These are phyloP conservation scores for Suillus fuscotomentosus DNA, from an alignment of 768 basidiomycete genomes.

Conservation along the genomic window DNA sequence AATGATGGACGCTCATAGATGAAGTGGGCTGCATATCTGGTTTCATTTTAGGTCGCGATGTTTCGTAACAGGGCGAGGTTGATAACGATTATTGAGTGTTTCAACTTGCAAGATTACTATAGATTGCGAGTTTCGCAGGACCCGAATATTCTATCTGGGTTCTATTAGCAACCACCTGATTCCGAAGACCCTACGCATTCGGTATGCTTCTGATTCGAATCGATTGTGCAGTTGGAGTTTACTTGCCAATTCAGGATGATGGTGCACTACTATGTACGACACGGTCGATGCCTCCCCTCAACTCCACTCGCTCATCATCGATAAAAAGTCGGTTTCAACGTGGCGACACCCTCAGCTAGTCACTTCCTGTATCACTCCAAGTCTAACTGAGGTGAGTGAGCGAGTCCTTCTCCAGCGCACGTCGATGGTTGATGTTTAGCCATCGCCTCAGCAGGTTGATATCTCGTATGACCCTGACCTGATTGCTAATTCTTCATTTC, in stretches of 20 bases:
- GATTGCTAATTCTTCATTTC: neutral
- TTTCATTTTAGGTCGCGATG: neutral
- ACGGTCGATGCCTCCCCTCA: neutral
- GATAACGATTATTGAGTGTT: neutral
- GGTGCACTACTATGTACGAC: neutral
- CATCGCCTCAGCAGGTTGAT: neutral
- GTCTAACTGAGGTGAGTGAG: neutral
- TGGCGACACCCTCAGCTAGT: neutral
- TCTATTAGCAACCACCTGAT: neutral
- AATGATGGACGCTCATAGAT: neutral
- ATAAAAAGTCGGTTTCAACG: neutral
- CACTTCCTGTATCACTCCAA: neutral
- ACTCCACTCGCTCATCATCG: neutral
- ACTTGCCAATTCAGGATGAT: neutral
- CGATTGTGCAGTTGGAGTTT: neutral
- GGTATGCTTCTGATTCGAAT: neutral
- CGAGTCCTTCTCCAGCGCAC: neutral
- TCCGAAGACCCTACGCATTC: neutral
- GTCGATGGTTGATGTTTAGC: neutral
- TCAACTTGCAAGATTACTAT: neutral
- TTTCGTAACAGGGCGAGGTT: neutral
- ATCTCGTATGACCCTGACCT: neutral
- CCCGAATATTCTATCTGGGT: neutral
- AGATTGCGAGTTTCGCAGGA: neutral
- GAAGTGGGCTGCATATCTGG: neutral